A percentile compares a stretch with the other conserved stretches of the same genome.
phyloP scores from a whole-genome alignment of 257 asterid genomes.

The Misopates orontium region DNA sequence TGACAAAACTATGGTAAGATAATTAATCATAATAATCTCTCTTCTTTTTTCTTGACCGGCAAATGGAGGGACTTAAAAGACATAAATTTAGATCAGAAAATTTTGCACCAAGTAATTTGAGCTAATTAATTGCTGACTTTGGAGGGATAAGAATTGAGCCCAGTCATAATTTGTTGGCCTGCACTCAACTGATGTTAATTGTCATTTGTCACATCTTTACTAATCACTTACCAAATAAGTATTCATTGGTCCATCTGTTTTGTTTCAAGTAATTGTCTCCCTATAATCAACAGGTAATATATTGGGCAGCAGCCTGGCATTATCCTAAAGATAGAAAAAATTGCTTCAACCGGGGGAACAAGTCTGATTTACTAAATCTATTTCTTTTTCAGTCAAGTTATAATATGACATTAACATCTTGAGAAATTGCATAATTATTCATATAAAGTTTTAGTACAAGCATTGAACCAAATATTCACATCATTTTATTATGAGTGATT shows the following conservation, averaged over 20 bases:
- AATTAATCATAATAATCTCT: no score
- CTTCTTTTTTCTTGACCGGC: no score
- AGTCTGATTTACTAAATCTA: no score
- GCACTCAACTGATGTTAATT: slow-evolving; percentile 1
- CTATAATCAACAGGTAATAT: slow-evolving; percentile 26
- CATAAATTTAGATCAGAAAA: not conserved
- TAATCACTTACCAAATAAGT: not conserved
- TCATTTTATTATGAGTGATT: no score
- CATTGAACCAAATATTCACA: no score
- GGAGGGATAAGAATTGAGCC: slow-evolving; percentile 24
- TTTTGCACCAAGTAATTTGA: not conserved
- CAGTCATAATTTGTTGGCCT: not conserved
- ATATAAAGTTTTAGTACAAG: no score
- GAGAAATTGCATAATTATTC: no score
- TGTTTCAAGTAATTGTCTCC: slow-evolving; percentile 30
- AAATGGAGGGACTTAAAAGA: no score
- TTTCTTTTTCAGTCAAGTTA: no score
- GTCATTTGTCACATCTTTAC: slow-evolving; percentile 12
- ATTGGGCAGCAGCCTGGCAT: slow-evolving; percentile 22
- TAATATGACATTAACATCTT: no score
- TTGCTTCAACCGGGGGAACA: slow-evolving; percentile 20
- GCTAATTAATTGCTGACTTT: not conserved
- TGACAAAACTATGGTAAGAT: not conserved
- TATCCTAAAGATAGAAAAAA: slow-evolving; percentile 3
- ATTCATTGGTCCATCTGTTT: slow-evolving; percentile 23